A percentile compares a stretch with the other conserved stretches of the same genome.
phyloP scores from a whole-genome alignment of 2,329 filamentous ascomycete genomes.

The Ramularia collo-cygni region DNA sequence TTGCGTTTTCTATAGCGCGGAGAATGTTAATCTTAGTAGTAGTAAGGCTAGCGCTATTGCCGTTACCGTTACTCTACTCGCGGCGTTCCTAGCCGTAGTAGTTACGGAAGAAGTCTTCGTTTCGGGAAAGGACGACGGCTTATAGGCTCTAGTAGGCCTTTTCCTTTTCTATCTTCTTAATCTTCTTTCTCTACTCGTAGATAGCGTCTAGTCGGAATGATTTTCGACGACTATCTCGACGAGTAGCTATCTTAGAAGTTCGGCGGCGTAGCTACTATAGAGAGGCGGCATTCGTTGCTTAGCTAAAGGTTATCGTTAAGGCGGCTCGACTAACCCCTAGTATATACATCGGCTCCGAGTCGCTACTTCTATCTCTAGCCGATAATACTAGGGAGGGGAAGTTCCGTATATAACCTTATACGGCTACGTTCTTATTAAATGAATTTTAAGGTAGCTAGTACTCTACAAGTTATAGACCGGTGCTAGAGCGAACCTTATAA shows the following conservation, averaged over 20 bases:
- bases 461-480: too few relatives aligned
- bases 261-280: slow-evolving; percentile 3
- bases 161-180: slow-evolving; percentile 18
- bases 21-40: slow-evolving; percentile 13
- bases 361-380: slow-evolving; percentile 5
- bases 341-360: slow-evolving; percentile 7
- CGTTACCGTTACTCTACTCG: slow-evolving; percentile 17
- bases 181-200: slow-evolving; percentile 1
- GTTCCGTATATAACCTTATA: too few relatives aligned
- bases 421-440: too few relatives aligned
- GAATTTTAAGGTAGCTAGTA: too few relatives aligned
- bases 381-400: background rate
- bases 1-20: slow-evolving; percentile 6
- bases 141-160: slow-evolving; percentile 11
- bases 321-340: slow-evolving; percentile 9
- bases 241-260: background rate
- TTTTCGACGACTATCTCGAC: background rate
- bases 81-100: slow-evolving; percentile 8
- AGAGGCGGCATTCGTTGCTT: slow-evolving; percentile 3
- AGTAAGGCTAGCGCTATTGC: slow-evolving; percentile 13
- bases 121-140: slow-evolving; percentile 7
- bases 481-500: too few relatives aligned
- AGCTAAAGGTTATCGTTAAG: slow-evolving; percentile 4
- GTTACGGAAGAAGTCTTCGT: slow-evolving; percentile 8
- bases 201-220: background rate